Conservation (phyloP, 208 protist genomes). For the Trypanosoma grayi region DNA sequence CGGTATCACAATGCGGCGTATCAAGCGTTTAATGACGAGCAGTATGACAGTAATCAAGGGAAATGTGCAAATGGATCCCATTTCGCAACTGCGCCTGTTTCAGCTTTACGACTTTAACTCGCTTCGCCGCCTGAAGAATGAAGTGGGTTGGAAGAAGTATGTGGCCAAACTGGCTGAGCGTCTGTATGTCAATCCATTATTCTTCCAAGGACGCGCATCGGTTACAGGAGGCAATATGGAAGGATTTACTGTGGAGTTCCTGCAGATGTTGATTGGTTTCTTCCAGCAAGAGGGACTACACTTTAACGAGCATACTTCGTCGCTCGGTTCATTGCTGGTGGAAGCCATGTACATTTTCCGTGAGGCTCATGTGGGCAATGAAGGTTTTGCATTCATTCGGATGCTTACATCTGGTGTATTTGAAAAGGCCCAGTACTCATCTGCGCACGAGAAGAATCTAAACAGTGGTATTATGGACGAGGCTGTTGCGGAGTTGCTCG, state of each 20-base stretch:
- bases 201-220: constrained; percentile 65
- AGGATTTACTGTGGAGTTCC: constrained; percentile 58
- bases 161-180: constrained; percentile 61
- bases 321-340: constrained; percentile 73
- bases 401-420: constrained; percentile 79
- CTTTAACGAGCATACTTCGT: constrained; percentile 74
- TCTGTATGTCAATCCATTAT: constrained; percentile 80
- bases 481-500: constrained; percentile 62
- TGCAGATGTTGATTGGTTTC: constrained; percentile 78
- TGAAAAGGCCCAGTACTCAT: constrained; percentile 44
- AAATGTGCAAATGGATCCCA: constrained; percentile 85
- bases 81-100: constrained; percentile 80
- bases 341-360: constrained; percentile 82
- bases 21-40: constrained; percentile 90
- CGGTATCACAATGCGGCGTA: constrained; percentile 86
- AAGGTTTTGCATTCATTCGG: constrained; percentile 76
- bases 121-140: constrained; percentile 55
- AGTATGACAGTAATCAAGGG: constrained; percentile 91
- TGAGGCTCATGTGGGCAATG: constrained; percentile 61
- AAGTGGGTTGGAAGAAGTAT: constrained; percentile 47
- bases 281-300: constrained; percentile 81
- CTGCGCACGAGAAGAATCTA: constrained; percentile 29
- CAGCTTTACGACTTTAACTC: constrained; percentile 75
- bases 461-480: constrained; percentile 46
- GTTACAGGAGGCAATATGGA: constrained; percentile 77